phyloP scores from a whole-genome alignment of 2,329 filamentous ascomycete genomes.

The Sporothrix globosa region DNA sequence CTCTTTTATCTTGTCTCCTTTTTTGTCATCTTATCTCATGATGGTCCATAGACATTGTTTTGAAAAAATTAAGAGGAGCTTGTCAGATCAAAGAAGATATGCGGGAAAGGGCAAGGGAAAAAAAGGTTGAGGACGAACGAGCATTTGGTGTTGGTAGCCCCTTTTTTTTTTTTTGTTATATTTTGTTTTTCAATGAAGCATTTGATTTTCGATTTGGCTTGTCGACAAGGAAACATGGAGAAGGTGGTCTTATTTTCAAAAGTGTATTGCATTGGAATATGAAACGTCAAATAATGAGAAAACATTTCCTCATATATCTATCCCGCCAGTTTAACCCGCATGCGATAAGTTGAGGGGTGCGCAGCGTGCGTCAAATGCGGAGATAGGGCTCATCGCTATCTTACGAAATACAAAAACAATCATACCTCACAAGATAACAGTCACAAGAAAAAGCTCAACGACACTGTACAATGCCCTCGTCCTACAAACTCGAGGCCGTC shows the following conservation, averaged over 20 bases:
- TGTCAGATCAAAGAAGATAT: neutral
- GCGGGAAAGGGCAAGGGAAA: neutral
- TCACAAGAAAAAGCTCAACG: neutral
- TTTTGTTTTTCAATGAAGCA: constrained; percentile 25
- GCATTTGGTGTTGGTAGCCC: constrained; percentile 23
- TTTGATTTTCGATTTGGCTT: constrained; percentile 13
- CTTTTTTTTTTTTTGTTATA: neutral
- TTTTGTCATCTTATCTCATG: neutral
- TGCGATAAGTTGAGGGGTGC: neutral
- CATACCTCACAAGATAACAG: neutral
- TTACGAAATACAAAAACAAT: neutral
- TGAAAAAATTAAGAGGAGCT: neutral
- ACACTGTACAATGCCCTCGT: neutral
- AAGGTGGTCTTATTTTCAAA: neutral
- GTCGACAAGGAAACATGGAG: neutral
- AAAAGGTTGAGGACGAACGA: neutral
- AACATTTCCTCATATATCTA: neutral
- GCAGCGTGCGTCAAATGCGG: neutral
- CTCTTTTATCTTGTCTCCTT: neutral
- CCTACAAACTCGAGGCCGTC: neutral
- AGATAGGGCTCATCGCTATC: neutral
- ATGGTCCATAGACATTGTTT: constrained; percentile 17
- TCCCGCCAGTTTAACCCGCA: neutral
- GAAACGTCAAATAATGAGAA: neutral
- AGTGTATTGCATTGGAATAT: neutral